phyloP scores from a whole-genome alignment of 2,329 filamentous ascomycete species.

The Rugonectria rugulosa region DNA sequence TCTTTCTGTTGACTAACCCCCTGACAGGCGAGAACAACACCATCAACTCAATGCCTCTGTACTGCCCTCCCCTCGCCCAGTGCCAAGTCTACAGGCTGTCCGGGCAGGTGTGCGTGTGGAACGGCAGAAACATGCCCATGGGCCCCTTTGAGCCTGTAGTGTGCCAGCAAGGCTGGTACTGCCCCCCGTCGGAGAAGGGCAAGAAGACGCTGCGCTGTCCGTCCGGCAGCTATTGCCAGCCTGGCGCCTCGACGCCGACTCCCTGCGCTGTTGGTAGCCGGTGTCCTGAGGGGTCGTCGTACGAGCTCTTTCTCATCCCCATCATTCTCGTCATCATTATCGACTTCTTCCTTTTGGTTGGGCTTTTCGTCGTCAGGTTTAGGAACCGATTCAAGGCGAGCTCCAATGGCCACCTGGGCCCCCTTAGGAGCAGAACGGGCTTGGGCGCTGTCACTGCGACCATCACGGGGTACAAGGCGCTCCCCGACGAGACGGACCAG shows the following conservation, averaged over 20 bases:
- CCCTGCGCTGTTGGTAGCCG: constrained; percentile 55
- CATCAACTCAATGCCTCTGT: constrained; percentile 54
- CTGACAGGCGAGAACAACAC: constrained; percentile 55
- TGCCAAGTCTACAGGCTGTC: constrained; percentile 49
- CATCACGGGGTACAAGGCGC: constrained; percentile 45
- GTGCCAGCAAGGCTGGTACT: constrained; percentile 58
- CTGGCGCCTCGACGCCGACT: constrained; percentile 55
- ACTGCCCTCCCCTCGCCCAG: constrained; percentile 48
- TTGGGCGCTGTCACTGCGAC: constrained; percentile 41
- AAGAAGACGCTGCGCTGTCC: constrained; percentile 53
- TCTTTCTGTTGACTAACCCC: no score
- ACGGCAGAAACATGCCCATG: constrained; percentile 50
- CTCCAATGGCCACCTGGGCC: constrained; percentile 21
- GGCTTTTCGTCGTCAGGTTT: constrained; percentile 34
- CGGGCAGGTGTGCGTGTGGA: constrained; percentile 42
- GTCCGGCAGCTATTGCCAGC: constrained; percentile 58
- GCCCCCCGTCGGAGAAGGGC: constrained; percentile 47
- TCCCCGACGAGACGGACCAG: constrained; percentile 44
- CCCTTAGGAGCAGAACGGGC: constrained; percentile 31
- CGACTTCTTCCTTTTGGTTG: constrained; percentile 51
- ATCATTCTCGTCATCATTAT: constrained; percentile 51
- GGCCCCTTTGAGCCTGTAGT: constrained; percentile 59
- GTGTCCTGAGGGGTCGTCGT: constrained; percentile 54
- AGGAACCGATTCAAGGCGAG: constrained; percentile 25
- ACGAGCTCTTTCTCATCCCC: constrained; percentile 54